Evolutionary conservation across 768 basidiomycete species (phyloP).

Genomic region (Vishniacozyma victoriae): DNA sequence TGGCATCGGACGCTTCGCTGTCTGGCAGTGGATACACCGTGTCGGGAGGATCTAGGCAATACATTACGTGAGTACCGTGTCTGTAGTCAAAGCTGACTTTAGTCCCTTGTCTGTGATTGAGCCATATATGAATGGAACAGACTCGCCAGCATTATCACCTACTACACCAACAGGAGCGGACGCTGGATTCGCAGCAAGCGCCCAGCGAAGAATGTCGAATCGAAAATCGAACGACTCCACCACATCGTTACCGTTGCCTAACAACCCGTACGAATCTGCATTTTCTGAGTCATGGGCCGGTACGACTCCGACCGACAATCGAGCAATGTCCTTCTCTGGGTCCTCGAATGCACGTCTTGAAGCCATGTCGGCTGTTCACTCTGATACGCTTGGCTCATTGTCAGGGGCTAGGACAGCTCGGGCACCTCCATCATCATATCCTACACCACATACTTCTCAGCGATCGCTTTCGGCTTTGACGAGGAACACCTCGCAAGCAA

Average conservation of each 20-base stretch:
- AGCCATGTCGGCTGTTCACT: constrained; percentile 27
- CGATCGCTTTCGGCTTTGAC: constrained; percentile 29
- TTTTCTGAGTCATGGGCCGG: constrained; percentile 31
- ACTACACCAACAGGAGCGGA: constrained; percentile 34
- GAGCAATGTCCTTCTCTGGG: constrained; percentile 43
- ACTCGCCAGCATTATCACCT: constrained; percentile 26
- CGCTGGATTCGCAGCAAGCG: constrained; percentile 19
- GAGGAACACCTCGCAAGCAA: constrained; percentile 34
- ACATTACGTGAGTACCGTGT: constrained; percentile 9
- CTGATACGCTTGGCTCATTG: constrained; percentile 35
- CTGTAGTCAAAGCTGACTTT: neutral
- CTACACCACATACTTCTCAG: constrained; percentile 32
- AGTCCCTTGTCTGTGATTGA: constrained; percentile 38
- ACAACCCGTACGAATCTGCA: constrained; percentile 6
- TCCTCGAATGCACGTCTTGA: constrained; percentile 22
- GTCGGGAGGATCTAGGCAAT: constrained; percentile 18
- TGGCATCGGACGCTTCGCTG: constrained; percentile 39
- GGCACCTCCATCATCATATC: constrained; percentile 21
- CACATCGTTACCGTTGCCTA: constrained; percentile 22
- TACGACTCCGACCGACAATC: constrained; percentile 16
- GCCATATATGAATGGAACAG: constrained; percentile 2
- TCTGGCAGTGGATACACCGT: constrained; percentile 37
- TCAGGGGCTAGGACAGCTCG: constrained; percentile 5
- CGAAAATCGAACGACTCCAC: constrained; percentile 43
- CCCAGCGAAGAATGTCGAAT: constrained; percentile 22